Conservation (phyloP, 108 stramenopile species). For the Schizochytrium sp. region DNA sequence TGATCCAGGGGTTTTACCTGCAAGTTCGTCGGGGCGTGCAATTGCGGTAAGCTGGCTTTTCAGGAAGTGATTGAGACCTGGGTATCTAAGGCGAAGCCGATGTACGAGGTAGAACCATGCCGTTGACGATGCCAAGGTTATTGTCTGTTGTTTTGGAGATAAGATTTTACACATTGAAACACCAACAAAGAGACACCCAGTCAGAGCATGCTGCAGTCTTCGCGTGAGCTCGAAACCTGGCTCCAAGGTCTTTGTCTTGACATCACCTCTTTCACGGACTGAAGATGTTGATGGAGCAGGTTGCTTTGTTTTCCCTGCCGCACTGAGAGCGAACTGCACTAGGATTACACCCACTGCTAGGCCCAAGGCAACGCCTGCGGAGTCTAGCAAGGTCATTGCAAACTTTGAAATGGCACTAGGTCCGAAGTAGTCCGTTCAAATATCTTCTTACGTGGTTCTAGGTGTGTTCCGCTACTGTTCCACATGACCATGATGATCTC, state of each 20-base stretch:
- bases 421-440: no score
- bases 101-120: conserved; percentile 56
- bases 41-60: not conserved
- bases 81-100: not conserved
- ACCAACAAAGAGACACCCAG: conserved; percentile 26
- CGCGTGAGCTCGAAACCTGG: not conserved
- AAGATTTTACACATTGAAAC: not conserved
- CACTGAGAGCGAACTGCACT: not conserved
- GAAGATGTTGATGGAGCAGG: no score
- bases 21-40: not conserved
- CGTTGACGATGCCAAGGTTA: not conserved
- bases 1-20: not conserved
- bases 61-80: not conserved
- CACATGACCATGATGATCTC: no score
- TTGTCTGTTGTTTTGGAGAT: not conserved
- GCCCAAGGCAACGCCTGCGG: not conserved
- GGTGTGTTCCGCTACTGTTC: no score
- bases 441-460: no score
- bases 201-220: conserved; percentile 28
- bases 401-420: no score
- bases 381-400: no score
- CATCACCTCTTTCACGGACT: no score
- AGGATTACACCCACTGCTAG: not conserved
- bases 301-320: not conserved
- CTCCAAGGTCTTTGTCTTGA: not conserved